These are phyloP conservation scores for Pythium oligandrum DNA, from an alignment of 352 stramenopile species.

Conservation along the genomic window DNA sequence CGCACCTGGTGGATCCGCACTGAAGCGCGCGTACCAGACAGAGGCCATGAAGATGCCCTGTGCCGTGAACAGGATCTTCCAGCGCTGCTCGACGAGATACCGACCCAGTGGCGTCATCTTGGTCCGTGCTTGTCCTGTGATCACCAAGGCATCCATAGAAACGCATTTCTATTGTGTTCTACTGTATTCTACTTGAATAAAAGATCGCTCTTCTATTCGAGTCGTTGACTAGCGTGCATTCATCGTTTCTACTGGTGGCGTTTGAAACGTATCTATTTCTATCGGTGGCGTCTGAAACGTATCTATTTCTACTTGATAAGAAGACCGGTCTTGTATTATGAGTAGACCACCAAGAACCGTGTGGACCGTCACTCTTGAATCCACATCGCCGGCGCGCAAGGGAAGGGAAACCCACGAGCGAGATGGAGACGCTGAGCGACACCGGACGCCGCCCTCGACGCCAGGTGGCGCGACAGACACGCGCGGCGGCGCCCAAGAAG, in stretches of 20 bases:
- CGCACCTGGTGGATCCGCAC: constrained; percentile 13
- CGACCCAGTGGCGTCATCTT: constrained; percentile 40
- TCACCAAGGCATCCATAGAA: background rate
- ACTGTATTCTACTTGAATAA: background rate
- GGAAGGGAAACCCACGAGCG: constrained; percentile 4
- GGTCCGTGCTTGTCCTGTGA: background rate
- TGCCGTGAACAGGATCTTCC: constrained; percentile 72
- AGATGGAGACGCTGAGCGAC: background rate
- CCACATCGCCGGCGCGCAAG: background rate
- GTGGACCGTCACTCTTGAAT: constrained; percentile 10
- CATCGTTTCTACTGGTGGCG: too few species aligned
- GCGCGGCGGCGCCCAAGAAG: constrained; percentile 15
- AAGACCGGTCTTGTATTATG: too few species aligned
- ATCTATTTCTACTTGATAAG: too few species aligned
- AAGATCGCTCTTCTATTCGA: too few species aligned
- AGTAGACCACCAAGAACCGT: too few species aligned
- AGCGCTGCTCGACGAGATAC: constrained; percentile 64
- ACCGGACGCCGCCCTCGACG: constrained; percentile 21
- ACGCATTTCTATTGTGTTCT: background rate
- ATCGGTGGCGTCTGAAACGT: too few species aligned
- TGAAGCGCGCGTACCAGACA: constrained; percentile 59
- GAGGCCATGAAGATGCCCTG: constrained; percentile 65
- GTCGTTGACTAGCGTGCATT: too few species aligned
- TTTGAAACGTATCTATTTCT: too few species aligned
- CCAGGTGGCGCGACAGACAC: constrained; percentile 21